Evolutionary conservation across 192 early-diverging fungal species (phyloP).

Genomic region (Linnemannia schmuckeri): DNA sequence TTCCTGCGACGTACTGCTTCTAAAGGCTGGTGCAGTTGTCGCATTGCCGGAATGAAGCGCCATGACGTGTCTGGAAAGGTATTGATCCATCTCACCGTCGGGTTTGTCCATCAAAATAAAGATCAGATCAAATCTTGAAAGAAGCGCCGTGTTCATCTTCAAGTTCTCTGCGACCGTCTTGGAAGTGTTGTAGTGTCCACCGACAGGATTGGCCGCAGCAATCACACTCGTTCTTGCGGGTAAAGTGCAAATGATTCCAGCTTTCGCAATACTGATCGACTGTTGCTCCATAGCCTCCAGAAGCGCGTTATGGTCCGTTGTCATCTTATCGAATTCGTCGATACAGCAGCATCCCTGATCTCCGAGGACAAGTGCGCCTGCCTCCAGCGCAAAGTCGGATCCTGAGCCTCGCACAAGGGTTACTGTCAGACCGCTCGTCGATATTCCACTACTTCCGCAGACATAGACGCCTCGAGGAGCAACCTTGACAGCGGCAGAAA

Average conservation of each 20-base stretch:
- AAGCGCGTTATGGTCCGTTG: slow-evolving; percentile 79
- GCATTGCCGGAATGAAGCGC: slow-evolving; percentile 68
- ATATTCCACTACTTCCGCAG: slow-evolving; percentile 42
- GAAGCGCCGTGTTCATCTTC: slow-evolving; percentile 78
- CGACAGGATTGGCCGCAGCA: slow-evolving; percentile 90
- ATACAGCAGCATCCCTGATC: slow-evolving; percentile 92
- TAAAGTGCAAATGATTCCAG: slow-evolving; percentile 86
- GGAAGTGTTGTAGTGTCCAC: slow-evolving; percentile 88
- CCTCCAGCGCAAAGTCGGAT: slow-evolving; percentile 46
- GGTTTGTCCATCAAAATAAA: slow-evolving; percentile 89
- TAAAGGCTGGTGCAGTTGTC: background rate
- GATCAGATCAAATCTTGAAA: slow-evolving; percentile 87
- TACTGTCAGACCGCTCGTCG: slow-evolving; percentile 40
- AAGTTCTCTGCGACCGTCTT: slow-evolving; percentile 89
- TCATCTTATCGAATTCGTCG: slow-evolving; percentile 95
- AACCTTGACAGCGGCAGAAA: slow-evolving; percentile 85
- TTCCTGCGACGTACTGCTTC: slow-evolving; percentile 19
- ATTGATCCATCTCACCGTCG: slow-evolving; percentile 82
- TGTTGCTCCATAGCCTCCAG: slow-evolving; percentile 94
- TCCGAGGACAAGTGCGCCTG: slow-evolving; percentile 85
- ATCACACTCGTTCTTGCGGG: slow-evolving; percentile 89
- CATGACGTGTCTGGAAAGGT: slow-evolving; percentile 87
- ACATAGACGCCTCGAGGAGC: slow-evolving; percentile 80
- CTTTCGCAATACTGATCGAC: slow-evolving; percentile 88
- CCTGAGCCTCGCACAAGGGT: slow-evolving; percentile 38